These are phyloP conservation scores for Nematocida ironsii DNA, from an alignment of 371 early-diverging fungal species.

Conservation along the genomic window DNA sequence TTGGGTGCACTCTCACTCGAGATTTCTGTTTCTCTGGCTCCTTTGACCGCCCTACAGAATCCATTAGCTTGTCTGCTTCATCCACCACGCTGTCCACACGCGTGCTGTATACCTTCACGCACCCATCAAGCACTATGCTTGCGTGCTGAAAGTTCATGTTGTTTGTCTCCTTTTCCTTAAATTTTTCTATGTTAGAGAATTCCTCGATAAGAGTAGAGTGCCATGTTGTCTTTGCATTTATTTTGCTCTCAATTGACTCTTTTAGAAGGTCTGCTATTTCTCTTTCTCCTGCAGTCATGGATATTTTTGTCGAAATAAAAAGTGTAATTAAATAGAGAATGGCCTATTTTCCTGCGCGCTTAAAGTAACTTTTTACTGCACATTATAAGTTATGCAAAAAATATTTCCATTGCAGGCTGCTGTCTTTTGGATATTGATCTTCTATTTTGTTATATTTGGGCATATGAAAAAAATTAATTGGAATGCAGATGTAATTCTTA, in stretches of 20 bases:
- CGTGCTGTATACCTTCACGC: slow-evolving; percentile 93
- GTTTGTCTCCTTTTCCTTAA: slow-evolving; percentile 73
- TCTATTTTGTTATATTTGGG: slow-evolving; percentile 21
- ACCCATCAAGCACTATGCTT: slow-evolving; percentile 94
- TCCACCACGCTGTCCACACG: slow-evolving; percentile 93
- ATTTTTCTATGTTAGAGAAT: slow-evolving; percentile 85
- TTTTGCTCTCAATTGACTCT: slow-evolving; percentile 73
- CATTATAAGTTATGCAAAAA: too few species aligned
- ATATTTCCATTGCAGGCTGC: too few species aligned
- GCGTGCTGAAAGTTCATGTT: slow-evolving; percentile 97
- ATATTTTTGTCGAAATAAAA: slow-evolving; percentile 18
- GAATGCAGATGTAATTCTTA: neutral
- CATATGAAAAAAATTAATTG: slow-evolving; percentile 26
- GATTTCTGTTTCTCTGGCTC: slow-evolving; percentile 45
- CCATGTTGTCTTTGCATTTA: slow-evolving; percentile 92
- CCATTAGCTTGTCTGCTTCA: slow-evolving; percentile 80
- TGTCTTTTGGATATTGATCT: slow-evolving; percentile 3
- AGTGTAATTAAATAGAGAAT: slow-evolving; percentile 18
- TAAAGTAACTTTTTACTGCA: neutral
- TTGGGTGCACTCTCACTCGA: slow-evolving; percentile 37
- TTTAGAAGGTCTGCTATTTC: slow-evolving; percentile 60
- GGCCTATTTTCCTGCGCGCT: neutral
- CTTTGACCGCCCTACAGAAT: slow-evolving; percentile 60
- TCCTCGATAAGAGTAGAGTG: slow-evolving; percentile 92
- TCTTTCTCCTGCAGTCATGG: slow-evolving; percentile 22